These are phyloP conservation scores for Monoraphidium neglectum DNA, from an alignment of 139 green algal species.

Conservation along the genomic window DNA sequence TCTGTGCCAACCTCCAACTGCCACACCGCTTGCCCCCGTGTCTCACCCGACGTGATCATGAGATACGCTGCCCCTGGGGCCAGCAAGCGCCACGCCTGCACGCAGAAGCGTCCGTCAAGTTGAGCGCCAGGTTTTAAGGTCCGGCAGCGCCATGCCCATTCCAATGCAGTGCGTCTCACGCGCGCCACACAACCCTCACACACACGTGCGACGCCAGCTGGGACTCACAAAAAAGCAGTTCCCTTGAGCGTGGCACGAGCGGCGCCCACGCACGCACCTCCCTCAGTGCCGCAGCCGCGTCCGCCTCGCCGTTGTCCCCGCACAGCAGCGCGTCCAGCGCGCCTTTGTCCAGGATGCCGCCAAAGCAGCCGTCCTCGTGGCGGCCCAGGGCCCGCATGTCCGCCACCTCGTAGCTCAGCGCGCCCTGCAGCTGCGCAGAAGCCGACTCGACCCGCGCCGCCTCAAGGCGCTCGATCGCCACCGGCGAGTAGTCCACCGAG, in stretches of 20 bases:
- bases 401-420: slow-evolving; percentile 9
- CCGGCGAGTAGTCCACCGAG: slow-evolving; percentile 23
- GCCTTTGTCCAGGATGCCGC: slow-evolving; percentile 24
- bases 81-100: slow-evolving; percentile 32
- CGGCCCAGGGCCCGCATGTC: slow-evolving; percentile 20
- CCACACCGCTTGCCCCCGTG: background rate
- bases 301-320: slow-evolving; percentile 15
- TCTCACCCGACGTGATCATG: slow-evolving; percentile 30
- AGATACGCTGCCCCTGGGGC: slow-evolving; percentile 29
- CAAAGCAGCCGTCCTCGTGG: background rate
- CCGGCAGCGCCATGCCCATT: background rate
- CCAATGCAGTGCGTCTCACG: too few species aligned
- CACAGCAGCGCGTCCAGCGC: slow-evolving; percentile 33
- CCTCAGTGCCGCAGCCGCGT: slow-evolving; percentile 15
- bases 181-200: too few species aligned
- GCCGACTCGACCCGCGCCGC: background rate
- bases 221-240: background rate
- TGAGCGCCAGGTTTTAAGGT: background rate
- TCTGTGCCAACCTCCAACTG: too few species aligned
- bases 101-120: background rate
- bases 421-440: too few species aligned
- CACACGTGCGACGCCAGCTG: background rate
- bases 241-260: background rate
- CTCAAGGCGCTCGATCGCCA: slow-evolving; percentile 17
- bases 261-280: slow-evolving; percentile 22